A percentile compares a stretch with the other conserved stretches of the same genome.
Conservation (phyloP, 2,329 filamentous ascomycete species). For the Penicillium nordicum region DNA sequence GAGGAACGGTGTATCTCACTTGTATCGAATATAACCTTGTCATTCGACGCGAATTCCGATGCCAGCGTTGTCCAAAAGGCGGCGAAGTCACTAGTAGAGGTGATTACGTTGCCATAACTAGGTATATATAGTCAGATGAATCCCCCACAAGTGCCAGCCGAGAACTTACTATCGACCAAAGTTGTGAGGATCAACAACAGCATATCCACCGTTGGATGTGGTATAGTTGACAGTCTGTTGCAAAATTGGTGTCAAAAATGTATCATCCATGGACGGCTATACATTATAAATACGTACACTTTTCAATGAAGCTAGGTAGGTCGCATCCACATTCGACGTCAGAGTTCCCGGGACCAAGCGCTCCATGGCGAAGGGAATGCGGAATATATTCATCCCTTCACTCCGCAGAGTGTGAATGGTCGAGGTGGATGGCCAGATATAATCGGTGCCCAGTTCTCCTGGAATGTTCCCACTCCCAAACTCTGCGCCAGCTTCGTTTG, state of each 20-base stretch:
- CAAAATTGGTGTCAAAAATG: background rate
- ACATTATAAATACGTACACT: constrained; percentile 4
- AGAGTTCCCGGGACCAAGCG: constrained; percentile 18
- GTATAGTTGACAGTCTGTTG: constrained; percentile 35
- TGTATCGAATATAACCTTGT: constrained; percentile 60
- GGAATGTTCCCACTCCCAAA: constrained; percentile 14
- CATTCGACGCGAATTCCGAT: constrained; percentile 51
- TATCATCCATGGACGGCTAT: no score
- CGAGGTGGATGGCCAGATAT: constrained; percentile 21
- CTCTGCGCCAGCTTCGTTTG: constrained; percentile 18
- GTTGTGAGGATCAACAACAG: constrained; percentile 61
- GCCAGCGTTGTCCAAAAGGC: constrained; percentile 59
- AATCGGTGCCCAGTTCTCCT: constrained; percentile 18
- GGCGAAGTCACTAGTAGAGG: constrained; percentile 51
- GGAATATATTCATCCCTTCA: constrained; percentile 26
- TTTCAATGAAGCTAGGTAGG: constrained; percentile 21
- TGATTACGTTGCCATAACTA: constrained; percentile 46
- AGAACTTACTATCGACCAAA: constrained; percentile 41
- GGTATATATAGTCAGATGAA: background rate
- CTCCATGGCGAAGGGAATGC: constrained; percentile 26
- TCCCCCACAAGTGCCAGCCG: background rate
- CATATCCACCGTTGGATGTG: constrained; percentile 49
- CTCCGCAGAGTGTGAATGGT: constrained; percentile 19
- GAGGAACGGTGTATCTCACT: constrained; percentile 30
- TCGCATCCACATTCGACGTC: constrained; percentile 19